phyloP scores from a whole-genome alignment of 176 grass and related monocot genomes.

The Triticum monococcum region DNA sequence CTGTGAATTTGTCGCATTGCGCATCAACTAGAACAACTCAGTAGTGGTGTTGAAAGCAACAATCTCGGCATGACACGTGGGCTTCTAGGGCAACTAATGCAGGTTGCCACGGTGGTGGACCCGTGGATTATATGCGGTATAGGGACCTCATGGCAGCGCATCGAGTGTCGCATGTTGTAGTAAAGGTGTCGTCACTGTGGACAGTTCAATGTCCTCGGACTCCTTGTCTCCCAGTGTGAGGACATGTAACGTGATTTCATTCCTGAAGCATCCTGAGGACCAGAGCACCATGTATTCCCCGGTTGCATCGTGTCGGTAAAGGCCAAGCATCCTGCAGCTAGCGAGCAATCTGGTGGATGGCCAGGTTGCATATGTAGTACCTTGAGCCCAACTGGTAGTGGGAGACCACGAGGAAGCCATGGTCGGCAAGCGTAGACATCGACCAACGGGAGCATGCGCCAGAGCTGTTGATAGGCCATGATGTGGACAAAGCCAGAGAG shows the following conservation, averaged over 20 bases:
- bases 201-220: background rate
- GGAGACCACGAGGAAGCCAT: background rate
- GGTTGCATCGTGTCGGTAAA: background rate
- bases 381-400: too few relatives aligned
- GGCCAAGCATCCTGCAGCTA: background rate
- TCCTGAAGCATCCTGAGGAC: background rate
- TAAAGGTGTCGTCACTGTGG: background rate
- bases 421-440: background rate
- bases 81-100: too few relatives aligned
- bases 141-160: background rate
- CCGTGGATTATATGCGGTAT: too few relatives aligned
- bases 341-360: background rate
- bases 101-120: too few relatives aligned
- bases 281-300: background rate
- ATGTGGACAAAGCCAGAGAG: background rate
- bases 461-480: background rate
- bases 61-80: too few relatives aligned
- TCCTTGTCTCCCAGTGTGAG: background rate
- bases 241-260: background rate
- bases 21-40: too few relatives aligned
- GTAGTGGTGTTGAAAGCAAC: too few relatives aligned
- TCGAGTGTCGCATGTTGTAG: background rate
- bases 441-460: background rate
- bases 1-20: too few relatives aligned
- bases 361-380: background rate